A percentile compares a stretch with the other conserved stretches of the same genome.
Evolutionary conservation across 768 basidiomycete genomes (phyloP).

Genomic region (Aureoboletus auriporus): DNA sequence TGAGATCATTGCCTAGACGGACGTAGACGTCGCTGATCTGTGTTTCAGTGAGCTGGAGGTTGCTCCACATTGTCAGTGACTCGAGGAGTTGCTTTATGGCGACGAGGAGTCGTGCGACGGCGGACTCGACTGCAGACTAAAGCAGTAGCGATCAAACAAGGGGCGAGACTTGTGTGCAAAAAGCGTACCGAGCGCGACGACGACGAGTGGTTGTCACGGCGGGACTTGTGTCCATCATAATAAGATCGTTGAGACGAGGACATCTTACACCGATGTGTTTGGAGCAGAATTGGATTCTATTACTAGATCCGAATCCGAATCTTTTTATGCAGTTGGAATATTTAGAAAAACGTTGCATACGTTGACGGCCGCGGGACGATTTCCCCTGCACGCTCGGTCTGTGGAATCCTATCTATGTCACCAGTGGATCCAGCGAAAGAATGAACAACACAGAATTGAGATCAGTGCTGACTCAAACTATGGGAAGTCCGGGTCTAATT

Average conservation of each 20-base stretch:
- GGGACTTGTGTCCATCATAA: conserved; percentile 38
- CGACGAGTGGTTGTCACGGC: conserved; percentile 50
- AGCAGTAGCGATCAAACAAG: not conserved
- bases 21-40: conserved; percentile 98
- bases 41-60: conserved; percentile 61
- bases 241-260: conserved; percentile 3
- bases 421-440: too few relatives aligned
- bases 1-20: conserved; percentile 94
- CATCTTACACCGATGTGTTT: too few relatives aligned
- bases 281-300: too few relatives aligned
- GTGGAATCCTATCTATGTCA: too few relatives aligned
- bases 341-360: too few relatives aligned
- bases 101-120: conserved; percentile 88
- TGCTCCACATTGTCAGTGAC: conserved; percentile 82
- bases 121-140: conserved; percentile 81
- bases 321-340: too few relatives aligned
- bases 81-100: conserved; percentile 95
- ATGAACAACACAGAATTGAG: too few relatives aligned
- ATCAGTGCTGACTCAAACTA: too few relatives aligned
- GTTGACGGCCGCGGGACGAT: too few relatives aligned
- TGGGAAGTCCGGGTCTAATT: conserved; percentile 4
- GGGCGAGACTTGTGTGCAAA: conserved; percentile 22
- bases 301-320: too few relatives aligned
- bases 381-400: too few relatives aligned
- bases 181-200: conserved; percentile 18